Evolutionary conservation across 2,329 filamentous ascomycete species (phyloP), one percentile per base, ranked within the genome.

Genomic region (Helminthosporium solani): DNA sequence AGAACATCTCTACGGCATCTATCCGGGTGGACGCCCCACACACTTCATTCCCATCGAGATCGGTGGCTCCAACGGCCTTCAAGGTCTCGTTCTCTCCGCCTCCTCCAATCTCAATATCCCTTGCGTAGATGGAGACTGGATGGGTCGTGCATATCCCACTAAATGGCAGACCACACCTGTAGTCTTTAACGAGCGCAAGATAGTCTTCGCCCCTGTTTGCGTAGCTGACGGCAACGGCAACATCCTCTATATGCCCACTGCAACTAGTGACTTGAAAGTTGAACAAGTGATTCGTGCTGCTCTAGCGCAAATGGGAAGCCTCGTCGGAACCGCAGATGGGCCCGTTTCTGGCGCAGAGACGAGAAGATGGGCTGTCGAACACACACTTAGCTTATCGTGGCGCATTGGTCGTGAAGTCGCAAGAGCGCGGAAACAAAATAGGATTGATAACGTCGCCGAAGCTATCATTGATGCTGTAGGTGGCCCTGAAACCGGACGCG

Each of bases 71-170:
- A 76, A 76, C 49, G 74, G 75, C 2, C 54, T 72, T 5, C 67
- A 70, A 49, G 67, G 67, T 8, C 60, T 70, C 37, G 67, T 72
- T 1, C 49, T 72, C 3, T 66, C 66, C n/a, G 64, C 68, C 16
- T 67, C 64, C 3, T 54, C 59, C 6, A 70, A 71, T 50, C 70
- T 71, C 66, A 63, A 73, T 34, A 56, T 73, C 8, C 73, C 74
- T 1, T 68, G 70, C 20, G 66, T 76, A 9, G 75, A 77, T 44
- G 74, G 70, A 7, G 75, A 77, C 51, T 69, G 74, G 63, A 77
- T 77, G 75, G 75, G 74, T 8, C 59, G 73, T 15, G 74, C 73
- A 6, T 76, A 74, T 52, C 74, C 74, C n/a, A 74, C 70, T 0
- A 71, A 70, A 36, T 72, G 71, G 66, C 71, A 73, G 44, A 72